These are phyloP conservation scores for Tetraselmis chui DNA, from an alignment of 139 green algal genomes.

Conservation along the genomic window DNA sequence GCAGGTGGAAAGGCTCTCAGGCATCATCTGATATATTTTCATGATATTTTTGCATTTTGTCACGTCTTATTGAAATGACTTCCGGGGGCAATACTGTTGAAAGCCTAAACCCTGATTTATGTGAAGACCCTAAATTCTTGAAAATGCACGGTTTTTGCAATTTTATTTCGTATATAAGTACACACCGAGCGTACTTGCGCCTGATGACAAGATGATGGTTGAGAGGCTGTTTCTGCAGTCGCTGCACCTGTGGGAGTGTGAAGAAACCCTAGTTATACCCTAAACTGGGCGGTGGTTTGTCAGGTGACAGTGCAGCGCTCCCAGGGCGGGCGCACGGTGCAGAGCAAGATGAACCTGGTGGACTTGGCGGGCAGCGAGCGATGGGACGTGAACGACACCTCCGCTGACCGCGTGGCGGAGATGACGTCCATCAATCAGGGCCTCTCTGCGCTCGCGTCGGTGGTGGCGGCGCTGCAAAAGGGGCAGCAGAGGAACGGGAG, in stretches of 20 bases:
- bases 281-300: no score
- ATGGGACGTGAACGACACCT: conserved; percentile 36
- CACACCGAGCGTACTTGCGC: conserved; percentile 4
- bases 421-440: conserved; percentile 57
- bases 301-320: conserved; percentile 29
- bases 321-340: neutral
- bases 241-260: conserved; percentile 8
- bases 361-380: conserved; percentile 37
- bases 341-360: conserved; percentile 42
- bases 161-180: no score
- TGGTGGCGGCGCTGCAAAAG: conserved; percentile 41
- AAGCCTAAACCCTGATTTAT: no score
- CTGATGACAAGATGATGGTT: neutral
- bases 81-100: no score
- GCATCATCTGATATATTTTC: no score
- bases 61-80: no score
- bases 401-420: conserved; percentile 25
- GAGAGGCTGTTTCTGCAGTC: conserved; percentile 6
- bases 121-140: no score
- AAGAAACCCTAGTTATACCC: no score
- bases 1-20: no score
- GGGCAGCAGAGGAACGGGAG: conserved; percentile 4
- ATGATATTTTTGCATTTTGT: no score
- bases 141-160: no score
- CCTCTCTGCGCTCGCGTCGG: conserved; percentile 42